Base-by-base conservation (phyloP, 1,284 basidiomycete species). In the Heterobasidion occidentale region DNA sequence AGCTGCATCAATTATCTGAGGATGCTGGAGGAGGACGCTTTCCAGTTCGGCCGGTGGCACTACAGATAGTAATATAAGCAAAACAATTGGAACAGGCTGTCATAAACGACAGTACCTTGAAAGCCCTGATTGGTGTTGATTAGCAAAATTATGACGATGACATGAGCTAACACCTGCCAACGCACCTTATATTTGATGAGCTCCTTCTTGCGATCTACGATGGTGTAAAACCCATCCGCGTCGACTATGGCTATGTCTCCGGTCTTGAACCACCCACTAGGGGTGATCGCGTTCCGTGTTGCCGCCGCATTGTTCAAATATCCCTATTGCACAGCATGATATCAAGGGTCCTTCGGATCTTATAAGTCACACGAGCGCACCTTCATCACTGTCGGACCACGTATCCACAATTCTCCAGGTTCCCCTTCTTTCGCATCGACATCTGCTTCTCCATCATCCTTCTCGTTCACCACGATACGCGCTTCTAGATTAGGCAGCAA, bases 21-120 rank as follows among this genome's bases (percentile, higher is more conserved):
- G 82, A 62, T 93, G 88, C 4, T 79, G 78, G 14, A 93, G 70
- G 1, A 94, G 78, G 0, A 92, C 68, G 44, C 79, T 78, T 66
- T 94, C 91, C 2, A 94, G 76, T 63, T 93, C 91, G 0, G 92
- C 90, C 0, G 91, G 91, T 0, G 92, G 82, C 14, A 94, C 92
- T 88, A 54, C 14, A 44, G 33, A 49, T 42, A 55, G 42, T 52
- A 42, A 55, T 3, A 20, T 7, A 7, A 27, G 20, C 35, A 15
- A 34, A 33, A 27, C 3, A 15, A 14, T 33, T 19, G 34, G 17
- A 38, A 45, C 42, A 54, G 53, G 38, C n/a, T 12, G 20, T 19
- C 15, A 50, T 15, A 14, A 33, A 9, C 8, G 33, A 15, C 19
- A 14, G 12, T 49, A 65, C 64, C 67, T 62, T 67, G 64, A 65